Base-by-base conservation (phyloP, 1,139 yeast species). In the Geotrichum fermentans region DNA sequence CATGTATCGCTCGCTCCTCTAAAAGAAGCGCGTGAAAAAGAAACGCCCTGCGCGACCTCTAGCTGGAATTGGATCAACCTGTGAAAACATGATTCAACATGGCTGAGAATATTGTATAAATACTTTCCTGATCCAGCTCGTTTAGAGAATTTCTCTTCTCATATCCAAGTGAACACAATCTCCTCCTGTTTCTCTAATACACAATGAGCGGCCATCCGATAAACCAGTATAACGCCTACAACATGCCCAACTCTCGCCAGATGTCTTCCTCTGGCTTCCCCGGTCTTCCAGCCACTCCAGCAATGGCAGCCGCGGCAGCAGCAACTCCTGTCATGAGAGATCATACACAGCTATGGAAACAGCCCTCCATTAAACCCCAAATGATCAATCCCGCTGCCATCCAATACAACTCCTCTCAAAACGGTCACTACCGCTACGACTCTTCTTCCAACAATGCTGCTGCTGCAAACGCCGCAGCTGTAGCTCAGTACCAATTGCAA, bases 301-400 rank as follows among this genome's bases (percentile, higher is more conserved):
- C 38, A 14, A 22, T 34, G 37, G 44, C 38, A 13, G 37, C 38
- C n/a, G 32, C 33, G 22, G 36, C 37, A 17, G 38, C 32, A 41
- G 39, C 44, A 20, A 34, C 44, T 22, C 44, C 38, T 16, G 38
- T 41, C 13, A 34, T 33, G 37, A 34, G 36, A 14, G 44, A 41
- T 34, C 36, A 33, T 17, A 17, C 44, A 14, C 37, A 33, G 17
- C 32, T 41, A 22, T 41, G 44, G 44, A 41, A 41, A 21, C 44
- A 41, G 21, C 44, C 40, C 10, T 37, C 40, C 4, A 17, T 37
- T 17, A 37, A 17, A 22, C 40, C 40, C 4, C 30, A 37, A 20
- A 37, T 37, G n/a, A 30, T 37, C 30, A 37, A 24, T 17, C 40
- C 40, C 18, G 2, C 40, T n/a, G 30, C 17, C 8, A 24, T 37